These are phyloP conservation scores for Rhizophlyctis rosea DNA, from an alignment of 192 early-diverging fungal species.

Conservation along the genomic window DNA sequence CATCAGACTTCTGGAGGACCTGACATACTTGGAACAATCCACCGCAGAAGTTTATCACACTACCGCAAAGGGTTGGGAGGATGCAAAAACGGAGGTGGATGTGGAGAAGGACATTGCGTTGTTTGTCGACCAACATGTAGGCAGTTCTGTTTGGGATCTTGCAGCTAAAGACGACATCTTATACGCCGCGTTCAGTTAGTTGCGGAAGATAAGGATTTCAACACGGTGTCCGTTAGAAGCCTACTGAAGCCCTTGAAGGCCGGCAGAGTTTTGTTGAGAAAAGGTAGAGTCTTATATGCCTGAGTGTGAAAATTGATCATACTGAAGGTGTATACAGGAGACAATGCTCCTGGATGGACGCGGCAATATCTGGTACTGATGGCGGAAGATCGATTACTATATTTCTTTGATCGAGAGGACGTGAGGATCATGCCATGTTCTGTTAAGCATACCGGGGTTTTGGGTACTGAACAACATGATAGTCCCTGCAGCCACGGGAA, in stretches of 20 bases:
- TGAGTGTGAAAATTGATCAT: no score
- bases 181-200: no score
- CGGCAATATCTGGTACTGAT: constrained; percentile 35
- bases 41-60: constrained; percentile 13
- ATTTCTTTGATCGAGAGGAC: constrained; percentile 43
- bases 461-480: no score
- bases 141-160: no score
- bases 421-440: no score
- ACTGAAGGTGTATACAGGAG: no score
- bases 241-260: constrained; percentile 23
- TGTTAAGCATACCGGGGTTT: no score
- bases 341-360: constrained; percentile 37
- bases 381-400: constrained; percentile 27
- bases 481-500: constrained; percentile 24
- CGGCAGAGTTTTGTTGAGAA: constrained; percentile 34
- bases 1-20: constrained; percentile 26
- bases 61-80: constrained; percentile 20
- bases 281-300: no score
- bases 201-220: no score
- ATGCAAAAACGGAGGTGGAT: constrained; percentile 24
- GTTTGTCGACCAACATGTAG: constrained; percentile 29
- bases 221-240: constrained; percentile 13
- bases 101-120: constrained; percentile 26
- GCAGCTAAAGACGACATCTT: no score
- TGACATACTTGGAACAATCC: constrained; percentile 26